Base-by-base conservation (phyloP, 108 stramenopile genomes). In the Cylindrotheca closterium region DNA sequence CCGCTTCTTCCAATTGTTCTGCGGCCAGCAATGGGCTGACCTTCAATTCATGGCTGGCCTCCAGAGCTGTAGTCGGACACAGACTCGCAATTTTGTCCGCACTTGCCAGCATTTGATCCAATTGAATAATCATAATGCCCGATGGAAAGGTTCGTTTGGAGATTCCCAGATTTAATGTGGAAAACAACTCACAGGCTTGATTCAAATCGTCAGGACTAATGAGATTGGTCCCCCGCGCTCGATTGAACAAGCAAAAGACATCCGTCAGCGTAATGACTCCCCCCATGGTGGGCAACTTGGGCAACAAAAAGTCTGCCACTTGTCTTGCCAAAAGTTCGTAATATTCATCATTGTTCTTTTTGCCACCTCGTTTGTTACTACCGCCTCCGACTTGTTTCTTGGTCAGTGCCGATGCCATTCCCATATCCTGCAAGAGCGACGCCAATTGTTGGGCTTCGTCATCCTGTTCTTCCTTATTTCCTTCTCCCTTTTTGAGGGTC, bases 181-280 rank as follows among this genome's bases (percentile, higher is more conserved):
- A 73, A 82, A 96, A 85, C 17, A 80, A 55, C 53, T 70, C 56
- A 2, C 81, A 70, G 12, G 96, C 95, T 56, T 88, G 70, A 5
- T 92, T 63, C 2, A 99, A 70, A 80, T 99, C 97, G 45, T 96
- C 93, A 1, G 99, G 99, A 8, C 96, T 96, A 32, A 98, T 84
- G 63, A 98, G 80, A 58, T 96, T 93, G 7, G 97, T 91, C 0
- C 96, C 99, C 3, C 99, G 80, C 17, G 99, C 97, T 27, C 97
- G 83, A 82, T 99, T 99, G 58, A 87, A 88, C 28, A 96, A 58
- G 47, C 88, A 93, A 61, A 88, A 91, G 12, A 88, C 87, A 73
- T 95, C 90, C 21, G 93, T 92, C 25, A 92, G 60, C 3, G 87
- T 86, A 78, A 92, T 81, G 67, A 92, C 79, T 8, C 88, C 89